These are phyloP conservation scores for Zopfochytrium polystomum DNA, from an alignment of 371 early-diverging fungal genomes.

Conservation along the genomic window DNA sequence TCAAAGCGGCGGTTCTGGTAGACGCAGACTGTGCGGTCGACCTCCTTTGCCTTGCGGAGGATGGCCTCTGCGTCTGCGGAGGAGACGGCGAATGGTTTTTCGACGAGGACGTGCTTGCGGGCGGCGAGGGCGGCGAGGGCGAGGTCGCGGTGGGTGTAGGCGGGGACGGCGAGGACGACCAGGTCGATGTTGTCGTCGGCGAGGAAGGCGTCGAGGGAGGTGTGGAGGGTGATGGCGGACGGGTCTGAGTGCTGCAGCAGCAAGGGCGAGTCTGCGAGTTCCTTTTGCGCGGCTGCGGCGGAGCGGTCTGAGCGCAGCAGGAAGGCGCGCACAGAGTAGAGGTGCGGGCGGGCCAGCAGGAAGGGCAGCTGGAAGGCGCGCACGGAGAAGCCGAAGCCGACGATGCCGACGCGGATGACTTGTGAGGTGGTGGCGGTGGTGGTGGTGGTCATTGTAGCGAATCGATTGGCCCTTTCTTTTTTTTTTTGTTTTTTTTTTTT, in stretches of 20 bases:
- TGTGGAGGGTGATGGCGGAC: neutral
- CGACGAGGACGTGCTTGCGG: constrained; percentile 73
- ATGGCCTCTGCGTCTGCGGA: constrained; percentile 60
- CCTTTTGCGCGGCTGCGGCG: too few relatives aligned
- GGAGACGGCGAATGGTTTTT: constrained; percentile 74
- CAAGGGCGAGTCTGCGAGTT: too few relatives aligned
- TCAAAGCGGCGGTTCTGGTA: constrained; percentile 82
- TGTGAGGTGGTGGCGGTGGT: too few relatives aligned
- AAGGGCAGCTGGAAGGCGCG: constrained; percentile 26
- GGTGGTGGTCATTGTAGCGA: too few relatives aligned
- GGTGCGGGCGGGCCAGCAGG: constrained; percentile 23
- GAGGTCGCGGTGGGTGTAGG: constrained; percentile 62
- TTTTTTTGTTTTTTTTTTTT: too few relatives aligned
- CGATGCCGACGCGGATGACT: constrained; percentile 24
- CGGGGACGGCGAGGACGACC: constrained; percentile 72
- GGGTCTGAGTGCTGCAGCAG: neutral
- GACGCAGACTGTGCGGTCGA: constrained; percentile 60
- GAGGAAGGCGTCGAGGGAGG: constrained; percentile 54
- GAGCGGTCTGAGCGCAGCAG: too few relatives aligned
- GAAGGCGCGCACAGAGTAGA: constrained; percentile 1
- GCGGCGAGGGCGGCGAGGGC: constrained; percentile 60
- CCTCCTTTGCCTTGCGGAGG: constrained; percentile 53
- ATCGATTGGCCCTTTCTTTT: too few relatives aligned
- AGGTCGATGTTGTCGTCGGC: constrained; percentile 56
- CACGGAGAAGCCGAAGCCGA: constrained; percentile 27